phyloP scores from a whole-genome alignment of 192 early-diverging fungal genomes.

The Chytriomyces sp. region DNA sequence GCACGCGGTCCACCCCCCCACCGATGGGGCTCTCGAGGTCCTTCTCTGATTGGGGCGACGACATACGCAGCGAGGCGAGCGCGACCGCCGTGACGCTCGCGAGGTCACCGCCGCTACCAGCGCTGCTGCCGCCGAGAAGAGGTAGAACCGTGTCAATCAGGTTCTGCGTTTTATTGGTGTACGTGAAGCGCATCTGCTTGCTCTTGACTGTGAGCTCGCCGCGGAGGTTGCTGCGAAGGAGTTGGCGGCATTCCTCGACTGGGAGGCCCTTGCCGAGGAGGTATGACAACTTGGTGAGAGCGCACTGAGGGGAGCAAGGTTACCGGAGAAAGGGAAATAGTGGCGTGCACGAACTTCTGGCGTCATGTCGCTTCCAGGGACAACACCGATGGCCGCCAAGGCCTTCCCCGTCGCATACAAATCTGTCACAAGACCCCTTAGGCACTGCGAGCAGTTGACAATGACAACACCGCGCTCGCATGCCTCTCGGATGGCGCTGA shows the following conservation, averaged over 20 bases:
- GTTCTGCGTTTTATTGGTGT: constrained; percentile 61
- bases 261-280: constrained; percentile 73
- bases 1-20: constrained; percentile 63
- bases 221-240: constrained; percentile 83
- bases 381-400: constrained; percentile 72
- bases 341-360: constrained; percentile 60
- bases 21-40: neutral
- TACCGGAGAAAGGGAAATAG: neutral
- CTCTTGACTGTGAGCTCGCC: constrained; percentile 87
- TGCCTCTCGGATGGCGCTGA: constrained; percentile 82
- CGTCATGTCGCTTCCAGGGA: constrained; percentile 88
- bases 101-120: neutral
- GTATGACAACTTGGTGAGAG: constrained; percentile 93
- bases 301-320: too few relatives aligned
- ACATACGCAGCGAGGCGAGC: neutral
- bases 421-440: constrained; percentile 85
- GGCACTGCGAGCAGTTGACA: constrained; percentile 90
- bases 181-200: constrained; percentile 67
- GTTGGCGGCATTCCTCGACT: constrained; percentile 71
- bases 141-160: constrained; percentile 36
- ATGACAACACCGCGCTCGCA: constrained; percentile 92
- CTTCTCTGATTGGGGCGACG: neutral
- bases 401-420: constrained; percentile 89
- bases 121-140: constrained; percentile 25
- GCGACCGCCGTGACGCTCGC: neutral